Base-by-base conservation (phyloP, 768 basidiomycete genomes). In the Suillus sp. region DNA sequence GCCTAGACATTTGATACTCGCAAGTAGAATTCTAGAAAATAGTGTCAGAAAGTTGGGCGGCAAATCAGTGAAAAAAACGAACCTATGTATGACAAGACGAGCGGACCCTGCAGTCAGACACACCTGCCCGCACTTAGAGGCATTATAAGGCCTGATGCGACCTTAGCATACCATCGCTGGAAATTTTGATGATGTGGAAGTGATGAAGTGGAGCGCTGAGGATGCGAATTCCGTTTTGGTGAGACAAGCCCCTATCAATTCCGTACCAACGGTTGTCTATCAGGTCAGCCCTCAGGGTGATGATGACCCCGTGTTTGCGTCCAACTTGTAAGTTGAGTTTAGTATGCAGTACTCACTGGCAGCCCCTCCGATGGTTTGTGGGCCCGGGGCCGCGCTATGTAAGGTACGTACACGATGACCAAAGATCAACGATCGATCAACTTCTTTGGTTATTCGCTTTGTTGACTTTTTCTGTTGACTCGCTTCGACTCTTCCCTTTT, bases 1-100 rank as follows among this genome's bases (percentile, higher is more conserved):
- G 1, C 73, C 72, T 7, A 71, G 57, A 34, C 67, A 63, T 27
- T 67, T 68, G 38, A 74, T 68, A 2, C 65, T 70, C 38, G n/a
- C n/a, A n/a, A n/a, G n/a, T n/a, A n/a, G n/a, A n/a, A n/a, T n/a
- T n/a, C n/a, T n/a, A n/a, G n/a, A n/a, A n/a, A n/a, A n/a, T n/a
- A n/a, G n/a, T n/a, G n/a, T n/a, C n/a, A n/a, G n/a, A n/a, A n/a
- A 32, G 30, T 32, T 32, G 30, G 5, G 30, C 5, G 30, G 30
- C 30, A 32, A 2, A 32, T 32, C 5, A 32, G 30, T 5, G 30
- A 32, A 32, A 32, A 32, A 32, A 32, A 32, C 30, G 30, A 32
- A 32, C 30, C 30, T 32, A 32, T 2, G 30, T 32, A 32, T 32
- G 30, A 32, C 5, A 32, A 32, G 30, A 32, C 5, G 5, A 32